Conservation (phyloP, 2,329 filamentous ascomycete genomes). For the Ceratocystis albifundus region DNA sequence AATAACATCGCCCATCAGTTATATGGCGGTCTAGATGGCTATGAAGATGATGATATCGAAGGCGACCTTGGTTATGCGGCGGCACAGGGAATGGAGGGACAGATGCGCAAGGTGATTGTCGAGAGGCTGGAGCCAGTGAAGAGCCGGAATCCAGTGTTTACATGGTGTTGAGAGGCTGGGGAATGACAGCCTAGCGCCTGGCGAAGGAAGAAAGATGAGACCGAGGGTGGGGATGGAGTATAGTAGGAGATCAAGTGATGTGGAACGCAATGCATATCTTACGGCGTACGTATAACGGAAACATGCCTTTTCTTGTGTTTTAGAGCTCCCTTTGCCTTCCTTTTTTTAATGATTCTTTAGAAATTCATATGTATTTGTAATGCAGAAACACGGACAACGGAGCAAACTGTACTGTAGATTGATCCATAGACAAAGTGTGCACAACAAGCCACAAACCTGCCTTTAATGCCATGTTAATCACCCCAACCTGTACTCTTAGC, state of each 20-base stretch:
- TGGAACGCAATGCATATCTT: not conserved
- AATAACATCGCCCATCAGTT: slow-evolving; percentile 44
- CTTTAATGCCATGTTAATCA: no score
- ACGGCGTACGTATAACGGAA: not conserved
- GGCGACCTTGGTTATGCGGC: slow-evolving; percentile 91
- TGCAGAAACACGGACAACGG: no score
- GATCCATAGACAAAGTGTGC: no score
- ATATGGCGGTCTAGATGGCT: slow-evolving; percentile 45
- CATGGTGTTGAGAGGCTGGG: slow-evolving; percentile 61
- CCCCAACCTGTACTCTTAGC: no score
- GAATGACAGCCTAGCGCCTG: not conserved
- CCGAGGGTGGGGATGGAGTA: not conserved
- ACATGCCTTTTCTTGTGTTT: not conserved
- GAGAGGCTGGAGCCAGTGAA: slow-evolving; percentile 93
- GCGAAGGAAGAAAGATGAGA: not conserved
- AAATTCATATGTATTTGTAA: no score
- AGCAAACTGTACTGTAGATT: no score
- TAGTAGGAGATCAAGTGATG: not conserved
- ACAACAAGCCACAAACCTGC: no score
- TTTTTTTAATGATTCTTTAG: not conserved
- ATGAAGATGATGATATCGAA: slow-evolving; percentile 66
- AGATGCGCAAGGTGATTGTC: slow-evolving; percentile 88
- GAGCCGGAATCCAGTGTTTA: slow-evolving; percentile 89
- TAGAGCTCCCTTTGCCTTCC: not conserved
- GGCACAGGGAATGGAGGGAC: slow-evolving; percentile 85